A percentile compares a stretch with the other conserved stretches of the same genome.
These are phyloP conservation scores for Bruguiera parviflora DNA, from an alignment of 345 rosid genomes.

Conservation along the genomic window DNA sequence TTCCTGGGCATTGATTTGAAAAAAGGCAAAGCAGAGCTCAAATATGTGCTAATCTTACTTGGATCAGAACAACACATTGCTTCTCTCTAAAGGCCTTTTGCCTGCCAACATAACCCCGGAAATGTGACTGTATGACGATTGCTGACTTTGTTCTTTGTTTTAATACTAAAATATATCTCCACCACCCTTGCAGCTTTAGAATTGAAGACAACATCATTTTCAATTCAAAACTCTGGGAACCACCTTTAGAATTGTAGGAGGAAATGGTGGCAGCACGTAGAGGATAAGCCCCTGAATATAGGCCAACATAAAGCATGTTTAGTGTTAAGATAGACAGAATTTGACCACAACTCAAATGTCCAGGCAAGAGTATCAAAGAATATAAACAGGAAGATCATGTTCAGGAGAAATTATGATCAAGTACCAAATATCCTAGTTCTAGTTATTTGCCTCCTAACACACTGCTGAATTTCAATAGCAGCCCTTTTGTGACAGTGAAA, in stretches of 20 bases:
- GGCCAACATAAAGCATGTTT: slow-evolving; percentile 10
- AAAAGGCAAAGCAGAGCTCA: neutral
- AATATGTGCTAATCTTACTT: slow-evolving; percentile 44
- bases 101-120: slow-evolving; percentile 61
- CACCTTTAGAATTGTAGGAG: slow-evolving; percentile 15
- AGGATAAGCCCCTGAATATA: slow-evolving; percentile 44
- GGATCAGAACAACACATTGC: slow-evolving; percentile 48
- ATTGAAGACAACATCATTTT: slow-evolving; percentile 32
- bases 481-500: slow-evolving; percentile 42
- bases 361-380: neutral
- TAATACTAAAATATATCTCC: slow-evolving; percentile 50
- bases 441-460: slow-evolving; percentile 49
- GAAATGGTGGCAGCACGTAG: slow-evolving; percentile 16
- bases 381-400: slow-evolving; percentile 8
- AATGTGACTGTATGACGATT: slow-evolving; percentile 50
- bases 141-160: slow-evolving; percentile 50
- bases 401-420: slow-evolving; percentile 13
- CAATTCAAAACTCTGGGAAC: slow-evolving; percentile 29
- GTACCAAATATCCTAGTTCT: slow-evolving; percentile 64
- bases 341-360: neutral
- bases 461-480: slow-evolving; percentile 55
- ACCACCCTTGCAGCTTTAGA: slow-evolving; percentile 79
- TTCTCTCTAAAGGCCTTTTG: slow-evolving; percentile 39
- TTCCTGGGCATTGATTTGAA: neutral
- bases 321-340: slow-evolving; percentile 7